Conservation (phyloP, 1,284 basidiomycete genomes). For the Porogramme epimiltina region DNA sequence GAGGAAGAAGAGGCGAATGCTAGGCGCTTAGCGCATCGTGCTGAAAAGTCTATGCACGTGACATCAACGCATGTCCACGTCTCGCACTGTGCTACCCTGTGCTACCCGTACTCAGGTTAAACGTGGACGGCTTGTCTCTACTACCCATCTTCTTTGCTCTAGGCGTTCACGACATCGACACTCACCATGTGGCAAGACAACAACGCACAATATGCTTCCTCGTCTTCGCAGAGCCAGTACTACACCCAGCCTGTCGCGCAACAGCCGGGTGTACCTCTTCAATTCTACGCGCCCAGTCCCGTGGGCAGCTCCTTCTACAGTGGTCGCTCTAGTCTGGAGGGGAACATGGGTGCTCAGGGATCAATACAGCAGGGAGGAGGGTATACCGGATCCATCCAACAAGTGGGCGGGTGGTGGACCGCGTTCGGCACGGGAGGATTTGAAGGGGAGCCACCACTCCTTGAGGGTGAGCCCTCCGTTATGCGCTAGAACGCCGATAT, state of each 20-base stretch:
- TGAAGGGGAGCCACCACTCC: constrained; percentile 90
- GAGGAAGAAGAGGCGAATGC: constrained; percentile 15
- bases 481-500: no score
- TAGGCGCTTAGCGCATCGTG: constrained; percentile 6
- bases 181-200: constrained; percentile 71
- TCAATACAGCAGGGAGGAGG: constrained; percentile 48
- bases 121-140: constrained; percentile 8
- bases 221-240: constrained; percentile 59
- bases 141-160: background rate
- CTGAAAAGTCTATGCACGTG: constrained; percentile 18
- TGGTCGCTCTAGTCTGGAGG: constrained; percentile 72
- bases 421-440: constrained; percentile 96
- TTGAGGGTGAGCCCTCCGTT: constrained; percentile 69
- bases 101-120: constrained; percentile 2
- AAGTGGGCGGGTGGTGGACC: constrained; percentile 85
- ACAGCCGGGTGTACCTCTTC: constrained; percentile 59
- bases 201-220: constrained; percentile 49
- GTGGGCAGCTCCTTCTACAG: constrained; percentile 64
- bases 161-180: constrained; percentile 3
- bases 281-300: constrained; percentile 66
- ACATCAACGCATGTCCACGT: constrained; percentile 22
- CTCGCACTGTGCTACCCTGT: no score
- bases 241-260: constrained; percentile 48
- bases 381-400: constrained; percentile 74
- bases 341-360: constrained; percentile 61